Evolutionary conservation across 345 rosid species (phyloP).

Genomic region (Brassica rapa): DNA sequence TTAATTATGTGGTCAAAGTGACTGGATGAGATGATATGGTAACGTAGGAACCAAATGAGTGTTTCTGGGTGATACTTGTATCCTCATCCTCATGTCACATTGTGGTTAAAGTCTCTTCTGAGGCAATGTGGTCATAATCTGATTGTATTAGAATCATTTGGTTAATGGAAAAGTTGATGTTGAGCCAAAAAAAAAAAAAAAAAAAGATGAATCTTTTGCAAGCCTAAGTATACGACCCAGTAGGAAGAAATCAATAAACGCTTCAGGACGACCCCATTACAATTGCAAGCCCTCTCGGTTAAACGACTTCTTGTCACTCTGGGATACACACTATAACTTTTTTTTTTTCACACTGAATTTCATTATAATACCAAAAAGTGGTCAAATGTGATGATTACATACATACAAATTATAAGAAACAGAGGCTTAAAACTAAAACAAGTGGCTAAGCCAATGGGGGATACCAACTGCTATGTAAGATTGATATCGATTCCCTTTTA

Average conservation of each 20-base stretch:
- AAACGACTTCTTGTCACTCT: neutral
- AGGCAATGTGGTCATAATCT: neutral
- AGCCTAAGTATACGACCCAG: conserved; percentile 12
- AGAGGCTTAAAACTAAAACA: too few relatives aligned
- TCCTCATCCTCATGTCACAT: neutral
- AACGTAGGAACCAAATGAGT: neutral
- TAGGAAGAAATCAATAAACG: neutral
- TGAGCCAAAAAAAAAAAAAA: neutral
- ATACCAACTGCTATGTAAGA: too few relatives aligned
- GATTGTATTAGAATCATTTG: too few relatives aligned
- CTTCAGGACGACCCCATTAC: neutral
- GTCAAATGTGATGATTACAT: too few relatives aligned
- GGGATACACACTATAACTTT: neutral
- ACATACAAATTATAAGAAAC: too few relatives aligned
- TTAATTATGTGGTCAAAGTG: neutral
- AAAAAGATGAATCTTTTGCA: neutral
- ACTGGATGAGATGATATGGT: neutral
- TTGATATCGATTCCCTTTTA: too few relatives aligned
- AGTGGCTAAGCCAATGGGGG: too few relatives aligned
- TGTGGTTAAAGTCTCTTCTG: neutral
- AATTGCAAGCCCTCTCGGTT: neutral
- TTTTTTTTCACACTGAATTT: too few relatives aligned
- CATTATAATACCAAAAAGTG: too few relatives aligned
- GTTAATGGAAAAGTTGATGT: neutral
- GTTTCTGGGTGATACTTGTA: neutral